These are phyloP conservation scores for Pestalotiopsis fici DNA, from an alignment of 2,329 filamentous ascomycete genomes.

Conservation along the genomic window DNA sequence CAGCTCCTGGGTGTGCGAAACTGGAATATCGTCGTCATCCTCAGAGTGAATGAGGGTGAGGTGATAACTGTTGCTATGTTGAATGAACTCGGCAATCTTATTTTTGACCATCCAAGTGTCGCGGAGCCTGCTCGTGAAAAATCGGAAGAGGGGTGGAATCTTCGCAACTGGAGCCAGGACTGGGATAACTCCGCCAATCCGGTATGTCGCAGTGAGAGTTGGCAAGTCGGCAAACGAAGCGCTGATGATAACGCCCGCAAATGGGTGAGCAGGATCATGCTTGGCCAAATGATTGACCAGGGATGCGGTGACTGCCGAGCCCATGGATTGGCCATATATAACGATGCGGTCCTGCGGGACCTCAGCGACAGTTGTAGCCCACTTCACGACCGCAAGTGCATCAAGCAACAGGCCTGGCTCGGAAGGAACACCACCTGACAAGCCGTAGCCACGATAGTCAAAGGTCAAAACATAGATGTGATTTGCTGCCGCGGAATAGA, in stretches of 20 bases:
- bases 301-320: constrained; percentile 44
- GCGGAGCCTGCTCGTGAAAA: constrained; percentile 46
- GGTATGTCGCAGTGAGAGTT: constrained; percentile 56
- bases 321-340: constrained; percentile 61
- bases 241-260: constrained; percentile 56
- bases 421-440: constrained; percentile 52
- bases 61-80: constrained; percentile 34
- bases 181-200: constrained; percentile 55
- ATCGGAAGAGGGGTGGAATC: constrained; percentile 45
- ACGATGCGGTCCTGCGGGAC: constrained; percentile 57
- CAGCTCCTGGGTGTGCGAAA: constrained; percentile 47
- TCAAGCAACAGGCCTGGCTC: constrained; percentile 57
- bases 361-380: constrained; percentile 50
- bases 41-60: constrained; percentile 51
- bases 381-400: constrained; percentile 52
- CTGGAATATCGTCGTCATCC: constrained; percentile 54
- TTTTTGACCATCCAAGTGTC: constrained; percentile 54
- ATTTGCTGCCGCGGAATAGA: constrained; percentile 48
- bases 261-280: constrained; percentile 38
- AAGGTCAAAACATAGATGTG: constrained; percentile 60
- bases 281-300: constrained; percentile 31
- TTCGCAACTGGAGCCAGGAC: constrained; percentile 51
- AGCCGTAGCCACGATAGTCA: constrained; percentile 64
- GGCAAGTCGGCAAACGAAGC: constrained; percentile 59
- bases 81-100: constrained; percentile 45